phyloP scores from a whole-genome alignment of 495 filamentous ascomycete species.

The Sabuloglossum arenarium region DNA sequence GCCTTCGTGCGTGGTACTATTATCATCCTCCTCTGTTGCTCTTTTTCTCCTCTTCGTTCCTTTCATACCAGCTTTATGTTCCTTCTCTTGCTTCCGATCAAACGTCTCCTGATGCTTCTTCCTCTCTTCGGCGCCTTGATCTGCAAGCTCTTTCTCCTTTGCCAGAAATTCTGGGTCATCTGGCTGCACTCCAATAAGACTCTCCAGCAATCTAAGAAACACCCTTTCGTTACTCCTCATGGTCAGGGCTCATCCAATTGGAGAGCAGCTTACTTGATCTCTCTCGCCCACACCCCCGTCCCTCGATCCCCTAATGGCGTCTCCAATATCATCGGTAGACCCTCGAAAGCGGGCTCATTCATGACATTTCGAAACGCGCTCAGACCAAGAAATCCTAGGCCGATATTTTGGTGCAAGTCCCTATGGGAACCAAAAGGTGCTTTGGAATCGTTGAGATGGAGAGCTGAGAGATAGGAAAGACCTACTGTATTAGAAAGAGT shows the following conservation, averaged over 20 bases:
- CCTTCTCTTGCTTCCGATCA: constrained; percentile 45
- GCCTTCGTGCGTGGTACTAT: neutral
- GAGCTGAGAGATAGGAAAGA: constrained; percentile 52
- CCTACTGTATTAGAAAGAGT: constrained; percentile 70
- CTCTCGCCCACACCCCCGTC: constrained; percentile 57
- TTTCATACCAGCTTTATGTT: constrained; percentile 26
- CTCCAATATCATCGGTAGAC: constrained; percentile 79
- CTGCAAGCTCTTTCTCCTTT: constrained; percentile 41
- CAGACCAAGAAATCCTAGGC: constrained; percentile 75
- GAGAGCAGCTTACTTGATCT: constrained; percentile 38
- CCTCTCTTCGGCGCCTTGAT: constrained; percentile 46
- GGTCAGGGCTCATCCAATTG: constrained; percentile 18
- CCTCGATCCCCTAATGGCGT: constrained; percentile 53
- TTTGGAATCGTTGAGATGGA: constrained; percentile 90
- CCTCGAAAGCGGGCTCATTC: constrained; percentile 58
- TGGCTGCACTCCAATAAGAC: constrained; percentile 60
- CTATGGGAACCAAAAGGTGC: constrained; percentile 56
- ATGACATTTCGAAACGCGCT: constrained; percentile 79
- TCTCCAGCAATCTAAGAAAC: constrained; percentile 41
- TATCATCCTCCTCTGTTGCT: neutral
- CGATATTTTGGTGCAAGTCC: constrained; percentile 88
- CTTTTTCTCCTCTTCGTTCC: constrained; percentile 20
- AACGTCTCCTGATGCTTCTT: constrained; percentile 56
- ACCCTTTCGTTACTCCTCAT: constrained; percentile 16
- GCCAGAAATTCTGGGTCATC: constrained; percentile 45